Conservation (phyloP, 1,284 basidiomycete species). For the Sanghuangporus baumii region DNA sequence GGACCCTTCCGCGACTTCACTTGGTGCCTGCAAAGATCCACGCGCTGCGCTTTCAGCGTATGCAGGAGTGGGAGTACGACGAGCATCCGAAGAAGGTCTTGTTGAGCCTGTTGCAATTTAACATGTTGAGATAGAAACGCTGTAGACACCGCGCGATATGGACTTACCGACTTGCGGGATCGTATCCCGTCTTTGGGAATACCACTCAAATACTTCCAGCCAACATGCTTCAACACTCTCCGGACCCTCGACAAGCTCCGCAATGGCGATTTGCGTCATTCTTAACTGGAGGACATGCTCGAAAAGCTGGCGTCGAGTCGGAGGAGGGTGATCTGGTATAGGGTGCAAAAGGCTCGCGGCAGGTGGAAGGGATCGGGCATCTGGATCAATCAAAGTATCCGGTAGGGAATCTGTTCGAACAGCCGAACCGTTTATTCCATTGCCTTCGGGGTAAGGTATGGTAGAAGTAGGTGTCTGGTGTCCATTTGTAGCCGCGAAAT, state of each 20-base stretch:
- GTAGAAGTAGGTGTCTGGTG: constrained; percentile 4
- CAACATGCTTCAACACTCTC: constrained; percentile 82
- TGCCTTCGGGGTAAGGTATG: background rate
- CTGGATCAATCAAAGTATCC: constrained; percentile 31
- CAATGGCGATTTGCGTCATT: constrained; percentile 81
- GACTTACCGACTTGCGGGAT: constrained; percentile 20
- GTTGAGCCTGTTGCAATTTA: constrained; percentile 5
- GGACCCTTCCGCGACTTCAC: background rate
- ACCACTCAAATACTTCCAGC: constrained; percentile 86
- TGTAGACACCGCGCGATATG: background rate
- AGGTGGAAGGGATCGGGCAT: constrained; percentile 37
- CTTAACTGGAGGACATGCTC: constrained; percentile 81
- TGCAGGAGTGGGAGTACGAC: constrained; percentile 10
- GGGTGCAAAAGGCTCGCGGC: constrained; percentile 45
- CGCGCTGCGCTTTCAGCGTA: background rate
- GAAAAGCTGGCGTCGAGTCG: constrained; percentile 59
- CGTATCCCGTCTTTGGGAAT: constrained; percentile 52
- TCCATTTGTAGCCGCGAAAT: constrained; percentile 7
- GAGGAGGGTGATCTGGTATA: constrained; percentile 47
- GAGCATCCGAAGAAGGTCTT: constrained; percentile 13
- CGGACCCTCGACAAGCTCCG: constrained; percentile 82
- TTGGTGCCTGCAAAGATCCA: background rate
- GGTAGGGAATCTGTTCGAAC: constrained; percentile 5
- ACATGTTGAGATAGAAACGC: background rate
- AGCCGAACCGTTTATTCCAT: constrained; percentile 17